Conservation (phyloP, 23 red algal species). For the Chondrus crispus region DNA sequence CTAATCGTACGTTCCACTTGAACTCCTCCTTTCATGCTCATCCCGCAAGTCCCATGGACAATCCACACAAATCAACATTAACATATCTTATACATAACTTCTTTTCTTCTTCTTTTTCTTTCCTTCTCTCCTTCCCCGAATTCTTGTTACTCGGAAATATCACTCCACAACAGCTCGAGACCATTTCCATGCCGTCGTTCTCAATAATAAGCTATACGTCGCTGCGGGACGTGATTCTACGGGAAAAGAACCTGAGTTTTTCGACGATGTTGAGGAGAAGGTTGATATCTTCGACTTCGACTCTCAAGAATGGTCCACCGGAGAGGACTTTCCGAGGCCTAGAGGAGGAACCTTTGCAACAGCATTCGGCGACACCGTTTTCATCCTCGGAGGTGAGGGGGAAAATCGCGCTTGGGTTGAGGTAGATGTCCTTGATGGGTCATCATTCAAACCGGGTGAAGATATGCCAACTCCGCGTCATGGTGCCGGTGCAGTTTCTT, state of each 20-base stretch:
- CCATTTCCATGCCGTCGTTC: conserved; percentile 54
- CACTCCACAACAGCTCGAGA: conserved; percentile 39
- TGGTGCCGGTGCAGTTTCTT: conserved; percentile 56
- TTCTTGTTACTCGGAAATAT: not conserved
- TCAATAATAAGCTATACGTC: conserved; percentile 31
- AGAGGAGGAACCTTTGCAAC: conserved; percentile 43
- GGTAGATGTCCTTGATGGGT: conserved; percentile 37
- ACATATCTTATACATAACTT: too few species aligned
- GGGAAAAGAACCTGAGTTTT: conserved; percentile 32
- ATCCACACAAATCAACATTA: too few species aligned
- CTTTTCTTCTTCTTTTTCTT: not conserved
- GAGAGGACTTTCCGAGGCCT: conserved; percentile 35
- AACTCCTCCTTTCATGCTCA: not conserved
- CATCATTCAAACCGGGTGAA: not conserved
- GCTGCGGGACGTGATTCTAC: conserved; percentile 51
- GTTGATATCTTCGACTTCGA: conserved; percentile 57
- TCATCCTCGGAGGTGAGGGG: conserved; percentile 57
- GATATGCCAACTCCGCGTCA: conserved; percentile 35
- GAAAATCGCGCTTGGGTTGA: conserved; percentile 48
- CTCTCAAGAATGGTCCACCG: conserved; percentile 13
- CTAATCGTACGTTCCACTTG: conserved; percentile 37
- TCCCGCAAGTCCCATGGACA: not conserved
- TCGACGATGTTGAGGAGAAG: conserved; percentile 21
- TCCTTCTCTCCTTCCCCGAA: not conserved
- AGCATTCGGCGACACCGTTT: not conserved